Evolutionary conservation across 352 stramenopile genomes (phyloP).

Genomic region (Phytophthora lateralis): DNA sequence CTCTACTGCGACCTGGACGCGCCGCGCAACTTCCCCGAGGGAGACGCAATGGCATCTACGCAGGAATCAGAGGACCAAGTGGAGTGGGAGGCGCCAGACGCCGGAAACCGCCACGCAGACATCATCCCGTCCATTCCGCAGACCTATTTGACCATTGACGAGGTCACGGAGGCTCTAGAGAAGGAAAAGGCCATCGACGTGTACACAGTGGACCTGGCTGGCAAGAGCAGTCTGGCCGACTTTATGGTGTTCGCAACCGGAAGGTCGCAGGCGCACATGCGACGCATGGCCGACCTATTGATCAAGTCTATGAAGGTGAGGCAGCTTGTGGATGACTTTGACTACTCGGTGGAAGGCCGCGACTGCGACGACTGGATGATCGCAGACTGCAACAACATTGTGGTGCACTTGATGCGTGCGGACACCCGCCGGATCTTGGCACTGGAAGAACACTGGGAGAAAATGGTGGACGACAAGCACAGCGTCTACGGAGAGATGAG

Average conservation of each 20-base stretch:
- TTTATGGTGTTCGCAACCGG: conserved; percentile 92
- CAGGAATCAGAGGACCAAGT: conserved; percentile 14
- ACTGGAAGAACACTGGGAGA: conserved; percentile 83
- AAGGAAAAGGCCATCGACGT: conserved; percentile 80
- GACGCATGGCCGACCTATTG: conserved; percentile 87
- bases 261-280: conserved; percentile 84
- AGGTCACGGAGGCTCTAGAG: conserved; percentile 68
- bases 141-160: conserved; percentile 78
- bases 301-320: conserved; percentile 85
- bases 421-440: conserved; percentile 78
- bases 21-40: conserved; percentile 71
- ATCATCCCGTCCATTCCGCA: conserved; percentile 68
- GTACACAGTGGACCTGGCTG: conserved; percentile 73
- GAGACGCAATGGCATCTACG: conserved; percentile 8
- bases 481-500: conserved; percentile 79
- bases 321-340: conserved; percentile 71
- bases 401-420: conserved; percentile 87
- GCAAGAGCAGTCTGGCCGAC: conserved; percentile 84
- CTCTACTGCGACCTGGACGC: conserved; percentile 81
- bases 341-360: conserved; percentile 85
- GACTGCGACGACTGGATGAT: conserved; percentile 94
- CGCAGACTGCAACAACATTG: conserved; percentile 90
- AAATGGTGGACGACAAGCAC: conserved; percentile 87
- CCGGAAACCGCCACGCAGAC: conserved; percentile 74
- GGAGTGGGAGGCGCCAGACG: conserved; percentile 73